Evolutionary conservation across 2,329 filamentous ascomycete genomes (phyloP), one percentile per base, ranked within the genome.

Genomic region (Ceratocystiopsis brevicomis): DNA sequence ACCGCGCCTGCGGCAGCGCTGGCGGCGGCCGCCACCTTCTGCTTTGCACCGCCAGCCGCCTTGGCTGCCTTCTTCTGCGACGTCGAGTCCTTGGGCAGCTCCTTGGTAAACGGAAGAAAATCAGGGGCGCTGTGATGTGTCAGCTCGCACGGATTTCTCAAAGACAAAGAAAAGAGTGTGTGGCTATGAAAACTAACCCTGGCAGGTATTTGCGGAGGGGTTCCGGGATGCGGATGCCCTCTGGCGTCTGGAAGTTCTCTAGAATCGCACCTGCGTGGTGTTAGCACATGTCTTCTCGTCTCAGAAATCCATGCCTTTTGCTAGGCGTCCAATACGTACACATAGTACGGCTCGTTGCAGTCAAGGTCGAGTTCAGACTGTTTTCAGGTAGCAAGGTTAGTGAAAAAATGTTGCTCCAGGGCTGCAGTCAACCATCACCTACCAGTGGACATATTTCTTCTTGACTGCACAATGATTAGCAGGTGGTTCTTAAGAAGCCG

Each of bases 191-290:
- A 11, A 8, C 48, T 36, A 40, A 51, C 49, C 87, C 88, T 2
- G 87, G 86, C 42, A 96, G 79, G 60, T 92, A 96, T 63, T 86
- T 88, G 53, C 83, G 75, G 47, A 95, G 70, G 39, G 80, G 78
- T 61, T 87, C 80, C 1, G 87, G 87, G 33, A 94, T 79, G 45
- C 72, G 71, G 53, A 92, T 69, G 49, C 85, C 84, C 68, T 84
- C 81, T 55, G 86, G 78, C 0, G 79, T 90, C 67, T 98, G 90
- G 62, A 88, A 96, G 64, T 96, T 98, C 65, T 98, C 90, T 36
- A 98, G 72, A 38, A 98, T 69, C 59, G 49, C 49, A 33, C 49
- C 49, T 50, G 16, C 1, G 5, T 3, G 11, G 3, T 25, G 45
- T 47, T 37, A 47, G 45, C 36, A 42, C 4, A 3, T 30, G 3